Evolutionary conservation across 345 rosid genomes (phyloP), one percentile per base, ranked within the genome.

Genomic region (Syzygium grande): DNA sequence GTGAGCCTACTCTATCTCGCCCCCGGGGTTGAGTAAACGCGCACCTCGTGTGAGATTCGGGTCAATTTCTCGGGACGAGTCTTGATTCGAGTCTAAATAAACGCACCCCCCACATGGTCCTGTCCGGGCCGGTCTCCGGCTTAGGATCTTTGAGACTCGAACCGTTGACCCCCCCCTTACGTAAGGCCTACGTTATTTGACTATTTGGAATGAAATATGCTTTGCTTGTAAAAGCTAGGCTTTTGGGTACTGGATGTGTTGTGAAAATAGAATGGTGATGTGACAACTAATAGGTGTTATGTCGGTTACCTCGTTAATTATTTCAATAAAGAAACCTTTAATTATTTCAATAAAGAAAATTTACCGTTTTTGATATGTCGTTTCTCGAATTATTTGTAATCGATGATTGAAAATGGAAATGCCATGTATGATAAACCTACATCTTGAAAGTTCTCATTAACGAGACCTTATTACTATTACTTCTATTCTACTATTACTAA

Each of bases 111-210:
- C 4, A 5, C 19, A 38, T 38, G 49, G 21, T 73, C 3, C 10
- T 11, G 16, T 25, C 5, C 0, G 15, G 1, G 2, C 25, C 5
- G 14, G 63, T 1, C 46, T 6, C 46, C 7, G 46, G 46, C 7
- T 34, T 43, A 5, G 46, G 46, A 43, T 43, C 6, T 43, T 43
- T 43, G 46, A 43, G 6, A 43, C 46, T 43, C 5, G 23, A 16
- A 2, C 0, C 1, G 0, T 34, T 34, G 25, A 34, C 10, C 1
- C 38, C 1, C 38, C 11, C 11, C 25, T 2, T 73, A 2, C 25
- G 0, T 19, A 19, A 38, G 46, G 6, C 46, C 46, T 55, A 3
- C 25, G 0, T 7, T 21, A 8, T 55, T 55, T 21, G 27, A 55
- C 17, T 13, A 68, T 8, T 8, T 4, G 23, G 8, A 23, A 34